Conservation (phyloP, 768 basidiomycete genomes). For the Lactarius hatsudake region DNA sequence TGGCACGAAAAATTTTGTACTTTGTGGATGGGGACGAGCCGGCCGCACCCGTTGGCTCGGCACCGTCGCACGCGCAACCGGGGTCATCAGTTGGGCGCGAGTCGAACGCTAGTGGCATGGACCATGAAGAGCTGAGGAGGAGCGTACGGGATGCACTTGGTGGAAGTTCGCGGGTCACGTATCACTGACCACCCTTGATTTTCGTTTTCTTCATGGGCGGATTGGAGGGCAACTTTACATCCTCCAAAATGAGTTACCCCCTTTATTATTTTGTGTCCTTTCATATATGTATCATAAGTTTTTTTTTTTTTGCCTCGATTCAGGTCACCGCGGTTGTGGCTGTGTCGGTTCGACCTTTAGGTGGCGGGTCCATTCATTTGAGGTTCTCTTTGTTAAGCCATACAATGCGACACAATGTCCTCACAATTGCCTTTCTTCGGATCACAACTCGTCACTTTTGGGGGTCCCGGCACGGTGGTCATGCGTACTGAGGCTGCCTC, state of each 20-base stretch:
- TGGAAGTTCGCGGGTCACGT: conserved; percentile 51
- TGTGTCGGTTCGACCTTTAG: background rate
- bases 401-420: background rate
- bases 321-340: background rate
- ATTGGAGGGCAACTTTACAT: conserved; percentile 1
- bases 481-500: conserved; percentile 15
- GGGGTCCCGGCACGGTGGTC: background rate
- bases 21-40: conserved; percentile 78
- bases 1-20: conserved; percentile 83
- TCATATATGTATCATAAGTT: conserved; percentile 20
- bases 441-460: background rate
- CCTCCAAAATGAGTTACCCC: background rate
- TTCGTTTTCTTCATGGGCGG: background rate
- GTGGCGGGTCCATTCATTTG: background rate
- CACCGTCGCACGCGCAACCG: conserved; percentile 65
- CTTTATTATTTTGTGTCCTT: conserved; percentile 17
- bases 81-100: conserved; percentile 67
- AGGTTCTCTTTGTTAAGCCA: background rate
- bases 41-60: conserved; percentile 55
- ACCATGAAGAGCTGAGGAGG: conserved; percentile 77
- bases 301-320: background rate
- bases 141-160: conserved; percentile 82
- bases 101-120: conserved; percentile 45
- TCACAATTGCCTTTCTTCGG: background rate
- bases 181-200: conserved; percentile 16